Conservation (phyloP, 2,329 filamentous ascomycete species). For the Penicillium sp. region DNA sequence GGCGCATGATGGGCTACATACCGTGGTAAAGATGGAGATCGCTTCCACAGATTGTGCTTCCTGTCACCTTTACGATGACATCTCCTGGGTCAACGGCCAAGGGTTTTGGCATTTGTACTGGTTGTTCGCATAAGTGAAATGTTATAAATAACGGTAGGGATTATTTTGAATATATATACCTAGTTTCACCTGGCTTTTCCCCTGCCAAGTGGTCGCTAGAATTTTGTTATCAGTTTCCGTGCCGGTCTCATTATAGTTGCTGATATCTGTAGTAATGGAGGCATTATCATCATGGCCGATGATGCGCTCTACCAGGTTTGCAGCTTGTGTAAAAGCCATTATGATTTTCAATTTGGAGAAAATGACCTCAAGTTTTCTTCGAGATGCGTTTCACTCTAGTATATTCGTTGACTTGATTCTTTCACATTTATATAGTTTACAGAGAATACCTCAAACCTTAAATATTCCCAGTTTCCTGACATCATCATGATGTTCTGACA, state of each 20-base stretch:
- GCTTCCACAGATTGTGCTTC: slow-evolving; percentile 62
- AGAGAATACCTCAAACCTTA: too few species aligned
- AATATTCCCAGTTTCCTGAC: too few species aligned
- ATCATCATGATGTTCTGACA: too few species aligned
- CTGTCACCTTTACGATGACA: slow-evolving; percentile 77
- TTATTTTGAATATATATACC: slow-evolving; percentile 37
- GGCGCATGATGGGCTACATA: slow-evolving; percentile 8
- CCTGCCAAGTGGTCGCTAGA: slow-evolving; percentile 80
- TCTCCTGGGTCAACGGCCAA: slow-evolving; percentile 71
- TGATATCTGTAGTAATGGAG: slow-evolving; percentile 67
- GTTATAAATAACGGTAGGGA: not conserved
- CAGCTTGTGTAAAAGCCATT: slow-evolving; percentile 66
- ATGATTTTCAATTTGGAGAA: not conserved
- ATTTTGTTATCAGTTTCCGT: slow-evolving; percentile 61
- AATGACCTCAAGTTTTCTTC: not conserved
- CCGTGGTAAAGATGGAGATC: slow-evolving; percentile 56
- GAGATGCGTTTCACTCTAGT: not conserved
- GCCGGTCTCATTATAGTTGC: slow-evolving; percentile 60
- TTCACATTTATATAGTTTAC: not conserved
- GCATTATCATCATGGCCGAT: slow-evolving; percentile 68
- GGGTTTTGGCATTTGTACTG: slow-evolving; percentile 67
- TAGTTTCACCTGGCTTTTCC: slow-evolving; percentile 75
- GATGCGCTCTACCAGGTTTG: slow-evolving; percentile 64
- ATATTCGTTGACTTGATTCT: not conserved
- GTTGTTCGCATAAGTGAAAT: not conserved